Percentiles rank a stretch among this genome's conserved stretches.
Conservation (phyloP, 106 monocot species). For the Dioscorea zingiberensis region DNA sequence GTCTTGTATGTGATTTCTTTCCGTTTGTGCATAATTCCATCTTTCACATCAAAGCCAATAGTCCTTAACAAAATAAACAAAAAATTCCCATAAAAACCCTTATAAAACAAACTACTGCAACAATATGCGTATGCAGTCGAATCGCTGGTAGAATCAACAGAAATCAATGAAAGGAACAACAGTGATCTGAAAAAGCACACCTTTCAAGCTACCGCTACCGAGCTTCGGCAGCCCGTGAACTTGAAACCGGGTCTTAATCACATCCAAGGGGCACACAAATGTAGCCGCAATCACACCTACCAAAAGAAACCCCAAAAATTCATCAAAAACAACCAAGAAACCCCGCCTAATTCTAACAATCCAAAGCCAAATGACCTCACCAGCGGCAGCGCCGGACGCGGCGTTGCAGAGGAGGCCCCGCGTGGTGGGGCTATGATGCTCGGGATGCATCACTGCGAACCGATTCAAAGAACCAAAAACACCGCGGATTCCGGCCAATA, state of each 20-base stretch:
- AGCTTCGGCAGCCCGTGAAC: slow-evolving; percentile 48
- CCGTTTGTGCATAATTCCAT: no score
- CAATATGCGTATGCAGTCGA: no score
- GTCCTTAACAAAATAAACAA: no score
- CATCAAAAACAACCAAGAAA: background rate
- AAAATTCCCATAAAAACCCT: no score
- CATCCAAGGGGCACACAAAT: slow-evolving; percentile 69
- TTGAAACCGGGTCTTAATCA: slow-evolving; percentile 72
- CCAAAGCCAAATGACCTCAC: slow-evolving; percentile 3
- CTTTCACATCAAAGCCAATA: no score
- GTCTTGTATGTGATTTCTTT: no score
- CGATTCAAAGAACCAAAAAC: slow-evolving; percentile 5
- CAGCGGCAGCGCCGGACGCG: slow-evolving; percentile 57
- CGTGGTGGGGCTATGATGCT: slow-evolving; percentile 11
- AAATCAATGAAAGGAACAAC: background rate
- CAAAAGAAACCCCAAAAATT: background rate
- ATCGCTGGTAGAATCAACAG: no score
- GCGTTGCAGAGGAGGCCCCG: slow-evolving; percentile 54
- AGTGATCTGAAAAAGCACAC: slow-evolving; percentile 3
- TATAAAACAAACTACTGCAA: no score
- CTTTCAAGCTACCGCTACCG: slow-evolving; percentile 23
- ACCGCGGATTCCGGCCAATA: background rate
- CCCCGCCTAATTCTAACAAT: background rate
- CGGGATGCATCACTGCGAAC: slow-evolving; percentile 2
- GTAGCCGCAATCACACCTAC: slow-evolving; percentile 59